These are phyloP conservation scores for Hyaloraphidium curvatum DNA, from an alignment of 192 early-diverging fungal species.

Conservation along the genomic window DNA sequence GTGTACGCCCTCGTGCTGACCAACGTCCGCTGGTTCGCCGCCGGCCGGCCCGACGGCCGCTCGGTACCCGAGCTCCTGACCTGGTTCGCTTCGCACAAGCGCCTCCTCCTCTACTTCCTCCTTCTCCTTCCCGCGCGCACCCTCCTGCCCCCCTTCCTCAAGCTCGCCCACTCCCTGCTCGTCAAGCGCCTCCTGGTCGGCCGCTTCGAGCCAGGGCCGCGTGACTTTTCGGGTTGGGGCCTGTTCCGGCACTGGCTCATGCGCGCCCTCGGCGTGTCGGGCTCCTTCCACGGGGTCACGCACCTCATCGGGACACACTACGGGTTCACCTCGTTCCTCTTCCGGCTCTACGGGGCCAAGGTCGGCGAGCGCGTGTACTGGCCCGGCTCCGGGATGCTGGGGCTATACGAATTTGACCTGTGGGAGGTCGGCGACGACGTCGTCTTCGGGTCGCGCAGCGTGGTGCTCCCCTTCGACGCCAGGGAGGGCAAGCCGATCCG, in stretches of 20 bases:
- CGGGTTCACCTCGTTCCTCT: conserved; percentile 15
- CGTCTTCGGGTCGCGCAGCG: conserved; percentile 21
- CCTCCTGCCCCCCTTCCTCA: conserved; percentile 14
- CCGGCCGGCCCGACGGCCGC: conserved; percentile 8
- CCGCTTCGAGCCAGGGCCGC: conserved; percentile 10
- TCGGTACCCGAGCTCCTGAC: conserved; percentile 15
- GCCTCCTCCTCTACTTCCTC: conserved; percentile 17
- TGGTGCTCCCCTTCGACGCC: conserved; percentile 16
- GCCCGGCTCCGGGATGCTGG: conserved; percentile 19
- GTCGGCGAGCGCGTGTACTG: conserved; percentile 24
- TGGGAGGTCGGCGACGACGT: conserved; percentile 22
- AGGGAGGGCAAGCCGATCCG: conserved; percentile 10
- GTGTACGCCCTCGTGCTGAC: conserved; percentile 13
- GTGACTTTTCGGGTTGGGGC: conserved; percentile 1
- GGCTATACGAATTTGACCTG: conserved; percentile 20
- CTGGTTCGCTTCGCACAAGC: conserved; percentile 14
- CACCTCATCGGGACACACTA: conserved; percentile 21
- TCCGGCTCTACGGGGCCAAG: conserved; percentile 20
- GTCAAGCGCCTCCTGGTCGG: conserved; percentile 14
- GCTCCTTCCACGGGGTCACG: conserved; percentile 14
- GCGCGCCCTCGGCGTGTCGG: conserved; percentile 11
- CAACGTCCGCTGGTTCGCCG: conserved; percentile 10
- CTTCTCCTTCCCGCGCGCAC: conserved; percentile 8
- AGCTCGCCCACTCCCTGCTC: conserved; percentile 9
- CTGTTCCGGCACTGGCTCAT: conserved; percentile 15